A percentile compares a stretch with the other conserved stretches of the same genome.
Evolutionary conservation across 768 basidiomycete genomes (phyloP).

Genomic region (Tricholoma hemisulphureum): DNA sequence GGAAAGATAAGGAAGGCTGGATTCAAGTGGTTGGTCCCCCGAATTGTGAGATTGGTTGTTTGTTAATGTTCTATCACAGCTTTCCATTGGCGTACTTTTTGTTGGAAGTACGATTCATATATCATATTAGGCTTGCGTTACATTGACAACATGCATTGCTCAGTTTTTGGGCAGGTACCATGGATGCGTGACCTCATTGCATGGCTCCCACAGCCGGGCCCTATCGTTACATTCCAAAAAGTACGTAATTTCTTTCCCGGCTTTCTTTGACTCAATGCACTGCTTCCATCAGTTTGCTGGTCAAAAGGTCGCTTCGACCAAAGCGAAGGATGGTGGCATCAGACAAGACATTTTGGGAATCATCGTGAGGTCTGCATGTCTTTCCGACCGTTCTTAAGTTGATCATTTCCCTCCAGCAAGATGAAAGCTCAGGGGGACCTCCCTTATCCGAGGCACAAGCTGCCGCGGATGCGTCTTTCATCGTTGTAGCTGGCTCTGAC

Average conservation of each 20-base stretch:
- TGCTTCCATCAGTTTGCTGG: neutral
- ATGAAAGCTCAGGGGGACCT: slow-evolving; percentile 5
- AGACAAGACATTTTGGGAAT: slow-evolving; percentile 6
- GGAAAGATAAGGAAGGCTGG: slow-evolving; percentile 4
- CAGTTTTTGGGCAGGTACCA: slow-evolving; percentile 8
- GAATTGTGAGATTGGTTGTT: neutral
- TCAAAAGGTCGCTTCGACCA: neutral
- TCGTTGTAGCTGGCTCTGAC: slow-evolving; percentile 7
- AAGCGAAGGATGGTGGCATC: neutral
- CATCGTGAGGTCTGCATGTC: neutral
- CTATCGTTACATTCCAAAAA: slow-evolving; percentile 3
- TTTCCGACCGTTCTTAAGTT: neutral
- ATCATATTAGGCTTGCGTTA: neutral
- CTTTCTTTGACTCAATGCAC: neutral
- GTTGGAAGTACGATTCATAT: slow-evolving; percentile 1
- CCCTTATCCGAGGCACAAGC: slow-evolving; percentile 2
- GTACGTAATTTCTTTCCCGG: neutral
- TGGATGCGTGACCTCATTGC: slow-evolving; percentile 6
- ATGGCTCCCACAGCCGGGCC: slow-evolving; percentile 2
- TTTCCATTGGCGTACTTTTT: neutral
- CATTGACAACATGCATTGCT: neutral
- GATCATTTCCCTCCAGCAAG: neutral
- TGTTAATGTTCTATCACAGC: neutral
- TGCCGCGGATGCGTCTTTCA: slow-evolving; percentile 7
- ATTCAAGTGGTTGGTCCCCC: neutral